A percentile compares a stretch with the other conserved stretches of the same genome.
These are phyloP conservation scores for Leptographium radiaticola DNA, from an alignment of 2,329 filamentous ascomycete species.

Conservation along the genomic window DNA sequence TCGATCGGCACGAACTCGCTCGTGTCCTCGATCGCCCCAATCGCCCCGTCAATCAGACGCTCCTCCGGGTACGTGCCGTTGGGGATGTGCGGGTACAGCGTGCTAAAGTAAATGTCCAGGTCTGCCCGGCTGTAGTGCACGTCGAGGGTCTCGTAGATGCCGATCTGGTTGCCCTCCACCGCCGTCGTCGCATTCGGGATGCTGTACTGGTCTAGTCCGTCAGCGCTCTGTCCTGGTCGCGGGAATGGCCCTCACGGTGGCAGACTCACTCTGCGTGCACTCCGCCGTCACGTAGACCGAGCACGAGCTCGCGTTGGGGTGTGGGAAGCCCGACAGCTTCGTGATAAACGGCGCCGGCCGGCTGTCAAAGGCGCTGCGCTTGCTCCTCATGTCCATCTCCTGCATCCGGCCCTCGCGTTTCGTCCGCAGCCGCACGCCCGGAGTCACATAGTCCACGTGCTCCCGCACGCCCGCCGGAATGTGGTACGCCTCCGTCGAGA, in stretches of 20 bases:
- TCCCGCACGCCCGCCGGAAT: conserved; percentile 30
- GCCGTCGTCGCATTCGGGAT: conserved; percentile 8
- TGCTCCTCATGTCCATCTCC: background rate
- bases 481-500: conserved; percentile 18
- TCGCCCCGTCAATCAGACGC: conserved; percentile 19
- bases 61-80: conserved; percentile 19
- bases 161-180: conserved; percentile 9
- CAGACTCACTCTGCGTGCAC: conserved; percentile 6
- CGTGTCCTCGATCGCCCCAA: conserved; percentile 9
- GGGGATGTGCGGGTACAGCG: conserved; percentile 16
- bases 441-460: conserved; percentile 42
- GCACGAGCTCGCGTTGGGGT: conserved; percentile 6
- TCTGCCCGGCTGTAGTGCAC: conserved; percentile 13
- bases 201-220: conserved; percentile 10
- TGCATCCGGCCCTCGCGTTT: background rate
- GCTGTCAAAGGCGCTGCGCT: background rate
- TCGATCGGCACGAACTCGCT: conserved; percentile 14
- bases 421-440: conserved; percentile 31
- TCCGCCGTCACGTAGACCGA: conserved; percentile 6
- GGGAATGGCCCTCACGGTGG: too few relatives aligned
- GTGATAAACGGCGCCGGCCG: conserved; percentile 1
- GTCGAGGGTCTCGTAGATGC: conserved; percentile 12
- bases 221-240: background rate
- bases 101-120: conserved; percentile 12
- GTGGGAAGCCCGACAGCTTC: conserved; percentile 5